Evolutionary conservation across 768 basidiomycete species (phyloP).

Genomic region (Dacryopinax spathularia): DNA sequence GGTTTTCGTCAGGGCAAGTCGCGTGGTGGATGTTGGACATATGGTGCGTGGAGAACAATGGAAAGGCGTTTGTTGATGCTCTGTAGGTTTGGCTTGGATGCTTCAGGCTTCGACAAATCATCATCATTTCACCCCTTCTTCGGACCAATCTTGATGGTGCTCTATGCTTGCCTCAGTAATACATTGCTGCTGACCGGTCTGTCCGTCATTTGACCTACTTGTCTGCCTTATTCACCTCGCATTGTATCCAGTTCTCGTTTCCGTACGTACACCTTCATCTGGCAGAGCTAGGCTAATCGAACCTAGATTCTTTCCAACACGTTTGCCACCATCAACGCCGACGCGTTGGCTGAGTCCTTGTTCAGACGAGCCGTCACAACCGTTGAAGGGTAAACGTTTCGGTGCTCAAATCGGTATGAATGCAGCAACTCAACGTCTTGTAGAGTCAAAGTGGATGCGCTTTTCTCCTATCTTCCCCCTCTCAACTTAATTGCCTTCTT

Average conservation of each 20-base stretch:
- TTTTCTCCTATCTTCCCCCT: slow-evolving; percentile 91
- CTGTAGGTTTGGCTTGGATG: slow-evolving; percentile 78
- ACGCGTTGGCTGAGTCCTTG: slow-evolving; percentile 93
- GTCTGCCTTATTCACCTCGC: slow-evolving; percentile 6
- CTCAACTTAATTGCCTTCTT: slow-evolving; percentile 77
- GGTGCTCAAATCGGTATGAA: not conserved
- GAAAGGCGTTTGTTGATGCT: not conserved
- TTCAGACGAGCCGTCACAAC: slow-evolving; percentile 87
- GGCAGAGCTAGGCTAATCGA: slow-evolving; percentile 9
- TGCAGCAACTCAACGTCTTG: slow-evolving; percentile 7
- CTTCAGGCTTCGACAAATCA: slow-evolving; percentile 67
- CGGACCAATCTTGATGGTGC: slow-evolving; percentile 66
- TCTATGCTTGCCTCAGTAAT: slow-evolving; percentile 83
- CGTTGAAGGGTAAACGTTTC: slow-evolving; percentile 60
- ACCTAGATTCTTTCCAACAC: slow-evolving; percentile 83
- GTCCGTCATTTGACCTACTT: slow-evolving; percentile 16
- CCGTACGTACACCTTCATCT: slow-evolving; percentile 34
- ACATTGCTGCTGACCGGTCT: slow-evolving; percentile 81
- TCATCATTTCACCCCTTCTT: slow-evolving; percentile 72
- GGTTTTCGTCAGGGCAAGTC: slow-evolving; percentile 37
- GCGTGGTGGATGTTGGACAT: slow-evolving; percentile 93
- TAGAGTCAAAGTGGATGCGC: slow-evolving; percentile 74
- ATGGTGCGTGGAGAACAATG: slow-evolving; percentile 18
- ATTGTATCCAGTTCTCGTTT: slow-evolving; percentile 49
- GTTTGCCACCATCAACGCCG: slow-evolving; percentile 82